phyloP scores from a whole-genome alignment of 305 asterid genomes.

The Fraxinus albicans region DNA sequence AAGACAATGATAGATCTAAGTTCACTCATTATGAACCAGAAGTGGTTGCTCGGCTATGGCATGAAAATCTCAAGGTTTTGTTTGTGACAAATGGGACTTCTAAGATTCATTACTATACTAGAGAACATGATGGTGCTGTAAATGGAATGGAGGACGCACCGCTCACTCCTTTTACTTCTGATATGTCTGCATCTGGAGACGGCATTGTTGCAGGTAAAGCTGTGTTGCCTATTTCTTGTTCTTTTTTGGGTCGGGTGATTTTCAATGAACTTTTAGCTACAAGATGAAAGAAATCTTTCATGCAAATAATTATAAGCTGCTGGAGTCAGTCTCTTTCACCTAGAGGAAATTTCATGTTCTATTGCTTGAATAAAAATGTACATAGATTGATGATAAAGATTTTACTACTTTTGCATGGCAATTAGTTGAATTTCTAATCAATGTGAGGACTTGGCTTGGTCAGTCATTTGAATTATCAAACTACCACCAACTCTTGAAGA shows the following conservation, averaged over 20 bases:
- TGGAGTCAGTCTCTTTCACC: not conserved
- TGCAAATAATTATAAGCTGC: not conserved
- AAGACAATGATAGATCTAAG: conserved; percentile 64
- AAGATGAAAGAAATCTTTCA: not conserved
- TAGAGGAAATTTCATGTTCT: not conserved
- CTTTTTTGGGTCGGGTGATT: not conserved
- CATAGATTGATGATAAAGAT: not conserved
- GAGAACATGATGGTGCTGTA: conserved; percentile 67
- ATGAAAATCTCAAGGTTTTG: conserved; percentile 74
- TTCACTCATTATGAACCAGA: conserved; percentile 80
- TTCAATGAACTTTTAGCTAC: not conserved
- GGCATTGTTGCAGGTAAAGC: conserved; percentile 88
- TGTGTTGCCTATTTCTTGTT: conserved; percentile 11
- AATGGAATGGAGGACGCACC: conserved; percentile 93
- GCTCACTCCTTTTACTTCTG: conserved; percentile 79
- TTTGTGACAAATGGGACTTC: conserved; percentile 96
- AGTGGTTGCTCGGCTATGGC: conserved; percentile 76
- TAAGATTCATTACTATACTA: conserved; percentile 90
- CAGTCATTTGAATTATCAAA: not conserved
- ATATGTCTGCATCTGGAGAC: conserved; percentile 93
- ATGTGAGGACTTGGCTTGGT: not conserved
- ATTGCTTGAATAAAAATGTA: not conserved
- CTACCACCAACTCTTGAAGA: not conserved
- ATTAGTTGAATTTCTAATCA: not conserved
- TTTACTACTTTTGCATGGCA: not conserved